Evolutionary conservation across 2,329 filamentous ascomycete genomes (phyloP), one percentile per base, ranked within the genome.

Genomic region (Aspergillus ibericus): DNA sequence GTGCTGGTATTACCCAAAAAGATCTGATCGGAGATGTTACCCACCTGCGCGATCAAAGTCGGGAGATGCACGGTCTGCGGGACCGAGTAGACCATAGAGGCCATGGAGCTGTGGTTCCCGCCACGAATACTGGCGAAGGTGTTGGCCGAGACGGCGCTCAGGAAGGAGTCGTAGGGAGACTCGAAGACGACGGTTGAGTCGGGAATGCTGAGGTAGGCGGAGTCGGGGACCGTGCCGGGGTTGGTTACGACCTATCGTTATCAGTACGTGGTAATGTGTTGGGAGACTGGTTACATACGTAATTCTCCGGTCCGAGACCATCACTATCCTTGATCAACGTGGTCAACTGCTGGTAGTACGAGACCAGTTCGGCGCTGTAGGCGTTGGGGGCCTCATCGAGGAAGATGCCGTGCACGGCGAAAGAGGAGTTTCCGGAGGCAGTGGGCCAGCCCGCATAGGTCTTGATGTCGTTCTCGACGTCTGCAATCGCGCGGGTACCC

Each of bases 121-220:
- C 22, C 48, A 10, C 48, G 36, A 15, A 62, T 32, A 2, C 7
- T 25, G n/a, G 47, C 6, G 46, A 62, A 60, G 2, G 25, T 32
- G 29, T 42, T 10, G 8, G n/a, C 32, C 2, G 36, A 38, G 4
- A 58, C 3, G 22, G 29, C 40, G 12, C 18, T n/a, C 16, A 58
- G 34, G 32, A 60, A 60, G 16, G 44, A 20, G 42, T 18, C 40
- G 58, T 62, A 53, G 20, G 60, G 48, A 3, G 58, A 60, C 47
- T 60, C 60, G 36, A 62, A 62, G 32, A 62, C 59, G n/a, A 62
- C 60, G 0, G 60, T 57, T 1, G 27, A 32, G 25, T 62, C 60
- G 1, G 58, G 50, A 10, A 62, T 52, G 9, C 27, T 29, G 35
- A 62, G 58, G 52, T 62, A 62, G n/a, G 60, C 55, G 1, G 35